These are phyloP conservation scores for Leishmania tropica DNA, from an alignment of 208 protist genomes.

Conservation along the genomic window DNA sequence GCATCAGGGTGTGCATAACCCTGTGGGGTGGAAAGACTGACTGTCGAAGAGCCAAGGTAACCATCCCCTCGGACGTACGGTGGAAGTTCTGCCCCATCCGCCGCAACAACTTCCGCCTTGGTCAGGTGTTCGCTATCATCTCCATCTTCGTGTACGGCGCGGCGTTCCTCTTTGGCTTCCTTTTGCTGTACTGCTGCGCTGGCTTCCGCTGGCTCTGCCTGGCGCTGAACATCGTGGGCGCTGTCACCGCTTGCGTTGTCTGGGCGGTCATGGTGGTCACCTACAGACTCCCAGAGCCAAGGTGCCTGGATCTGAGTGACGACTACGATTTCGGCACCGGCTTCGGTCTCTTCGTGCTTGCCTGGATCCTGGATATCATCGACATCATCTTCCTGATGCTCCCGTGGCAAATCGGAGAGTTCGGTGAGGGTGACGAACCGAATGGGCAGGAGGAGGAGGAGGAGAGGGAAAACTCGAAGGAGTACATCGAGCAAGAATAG, in stretches of 20 bases:
- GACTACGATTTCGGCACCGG: constrained; percentile 42
- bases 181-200: constrained; percentile 45
- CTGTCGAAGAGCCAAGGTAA: constrained; percentile 27
- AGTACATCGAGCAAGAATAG: too few relatives aligned
- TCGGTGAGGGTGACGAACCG: too few relatives aligned
- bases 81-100: constrained; percentile 33
- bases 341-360: constrained; percentile 43
- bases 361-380: constrained; percentile 45
- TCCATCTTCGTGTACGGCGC: constrained; percentile 22
- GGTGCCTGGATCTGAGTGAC: constrained; percentile 7
- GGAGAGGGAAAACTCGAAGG: too few relatives aligned
- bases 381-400: constrained; percentile 47
- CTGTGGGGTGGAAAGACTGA: constrained; percentile 56
- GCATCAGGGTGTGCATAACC: constrained; percentile 37
- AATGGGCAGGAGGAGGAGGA: too few relatives aligned
- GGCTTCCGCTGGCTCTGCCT: constrained; percentile 40
- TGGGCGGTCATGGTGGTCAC: constrained; percentile 41
- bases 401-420: too few relatives aligned
- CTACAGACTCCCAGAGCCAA: constrained; percentile 17
- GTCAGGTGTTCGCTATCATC: constrained; percentile 47
- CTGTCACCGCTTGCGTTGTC: constrained; percentile 22
- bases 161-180: constrained; percentile 29
- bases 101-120: constrained; percentile 36
- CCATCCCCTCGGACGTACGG: constrained; percentile 18
- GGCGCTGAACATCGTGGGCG: constrained; percentile 36